phyloP scores from a whole-genome alignment of 2,329 filamentous ascomycete genomes.

The Bipolaris gigantea region DNA sequence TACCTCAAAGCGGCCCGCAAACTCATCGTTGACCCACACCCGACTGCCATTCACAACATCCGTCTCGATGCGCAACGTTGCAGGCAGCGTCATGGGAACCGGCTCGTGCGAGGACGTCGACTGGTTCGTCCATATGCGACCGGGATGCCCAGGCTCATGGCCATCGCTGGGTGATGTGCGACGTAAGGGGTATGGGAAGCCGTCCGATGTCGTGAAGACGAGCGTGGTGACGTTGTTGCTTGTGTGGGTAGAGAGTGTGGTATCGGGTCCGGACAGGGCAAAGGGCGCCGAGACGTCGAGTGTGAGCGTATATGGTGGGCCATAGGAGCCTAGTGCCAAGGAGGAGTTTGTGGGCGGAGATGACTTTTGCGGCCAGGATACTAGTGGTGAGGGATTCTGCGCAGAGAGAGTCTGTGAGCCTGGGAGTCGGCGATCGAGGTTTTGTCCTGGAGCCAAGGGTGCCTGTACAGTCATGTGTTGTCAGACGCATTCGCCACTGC shows the following conservation, averaged over 20 bases:
- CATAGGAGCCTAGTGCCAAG: conserved; percentile 48
- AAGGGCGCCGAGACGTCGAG: conserved; percentile 49
- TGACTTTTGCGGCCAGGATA: conserved; percentile 39
- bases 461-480: conserved; percentile 14
- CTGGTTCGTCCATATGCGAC: conserved; percentile 57
- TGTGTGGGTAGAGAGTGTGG: conserved; percentile 36
- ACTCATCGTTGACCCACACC: conserved; percentile 53
- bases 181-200: conserved; percentile 53
- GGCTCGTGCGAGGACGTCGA: conserved; percentile 51
- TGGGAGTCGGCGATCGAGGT: conserved; percentile 46
- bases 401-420: conserved; percentile 6
- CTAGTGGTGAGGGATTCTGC: conserved; percentile 19
- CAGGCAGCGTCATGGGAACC: conserved; percentile 42
- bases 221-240: conserved; percentile 36
- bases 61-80: conserved; percentile 49
- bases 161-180: conserved; percentile 49
- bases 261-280: conserved; percentile 50
- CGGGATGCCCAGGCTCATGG: conserved; percentile 52
- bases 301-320: conserved; percentile 51
- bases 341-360: conserved; percentile 8
- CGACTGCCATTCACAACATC: conserved; percentile 53
- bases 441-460: conserved; percentile 48
- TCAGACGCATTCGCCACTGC: neutral
- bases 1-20: conserved; percentile 57
- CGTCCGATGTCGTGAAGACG: conserved; percentile 47